A percentile compares a stretch with the other conserved stretches of the same genome.
These are phyloP conservation scores for Xylariomycetidae sp. DNA, from an alignment of 2,329 filamentous ascomycete genomes.

Conservation along the genomic window DNA sequence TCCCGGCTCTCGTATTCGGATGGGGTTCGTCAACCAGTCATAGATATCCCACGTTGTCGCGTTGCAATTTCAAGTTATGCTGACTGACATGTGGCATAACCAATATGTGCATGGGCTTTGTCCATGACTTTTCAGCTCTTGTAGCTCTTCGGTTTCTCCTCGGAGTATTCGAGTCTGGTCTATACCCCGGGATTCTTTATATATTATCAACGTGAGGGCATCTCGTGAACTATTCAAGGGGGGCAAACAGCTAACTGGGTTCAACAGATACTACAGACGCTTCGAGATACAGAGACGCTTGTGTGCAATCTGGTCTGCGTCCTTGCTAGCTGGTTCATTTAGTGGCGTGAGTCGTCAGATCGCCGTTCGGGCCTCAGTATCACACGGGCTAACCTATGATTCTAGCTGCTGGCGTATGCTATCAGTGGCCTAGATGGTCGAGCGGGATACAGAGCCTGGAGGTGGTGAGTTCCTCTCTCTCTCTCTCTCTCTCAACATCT, in stretches of 20 bases:
- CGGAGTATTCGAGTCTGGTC: slow-evolving; percentile 41
- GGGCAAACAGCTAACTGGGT: too few relatives aligned
- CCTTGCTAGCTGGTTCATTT: slow-evolving; percentile 37
- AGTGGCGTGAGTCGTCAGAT: slow-evolving; percentile 33
- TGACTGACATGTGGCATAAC: slow-evolving; percentile 41
- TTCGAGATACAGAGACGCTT: slow-evolving; percentile 45
- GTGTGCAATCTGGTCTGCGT: slow-evolving; percentile 38
- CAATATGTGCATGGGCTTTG: slow-evolving; percentile 42
- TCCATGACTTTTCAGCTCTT: slow-evolving; percentile 33
- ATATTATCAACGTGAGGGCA: too few relatives aligned
- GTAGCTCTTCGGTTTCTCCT: slow-evolving; percentile 40
- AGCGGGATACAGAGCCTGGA: slow-evolving; percentile 39
- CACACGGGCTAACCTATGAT: not conserved
- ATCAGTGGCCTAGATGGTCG: slow-evolving; percentile 41
- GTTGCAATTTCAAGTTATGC: slow-evolving; percentile 28
- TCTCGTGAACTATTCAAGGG: too few relatives aligned
- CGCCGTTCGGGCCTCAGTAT: not conserved
- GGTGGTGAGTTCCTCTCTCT: too few relatives aligned
- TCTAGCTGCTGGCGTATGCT: slow-evolving; percentile 40
- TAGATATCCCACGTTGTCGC: too few relatives aligned
- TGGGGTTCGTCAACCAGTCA: not conserved
- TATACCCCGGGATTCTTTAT: slow-evolving; percentile 42
- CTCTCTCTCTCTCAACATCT: too few relatives aligned
- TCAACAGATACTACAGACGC: slow-evolving; percentile 45
- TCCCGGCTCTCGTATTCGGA: not conserved